Conservation (phyloP, 768 basidiomycete genomes). For the Mrakia frigida region DNA sequence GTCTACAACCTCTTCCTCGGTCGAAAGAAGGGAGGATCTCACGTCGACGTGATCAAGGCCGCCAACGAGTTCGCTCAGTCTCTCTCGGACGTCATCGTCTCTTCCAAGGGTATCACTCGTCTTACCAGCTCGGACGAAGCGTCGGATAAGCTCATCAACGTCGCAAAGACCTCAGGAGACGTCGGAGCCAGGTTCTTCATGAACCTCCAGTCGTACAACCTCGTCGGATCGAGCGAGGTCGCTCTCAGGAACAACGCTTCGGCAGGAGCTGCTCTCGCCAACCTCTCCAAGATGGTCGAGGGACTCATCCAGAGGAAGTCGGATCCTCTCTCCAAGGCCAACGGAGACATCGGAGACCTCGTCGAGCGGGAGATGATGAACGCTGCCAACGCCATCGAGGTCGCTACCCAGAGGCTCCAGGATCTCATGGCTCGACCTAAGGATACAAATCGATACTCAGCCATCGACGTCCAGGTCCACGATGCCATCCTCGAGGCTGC, state of each 20-base stretch:
- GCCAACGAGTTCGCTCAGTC: slow-evolving; percentile 96
- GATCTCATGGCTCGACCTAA: slow-evolving; percentile 85
- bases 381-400: slow-evolving; percentile 88
- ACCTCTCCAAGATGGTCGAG: slow-evolving; percentile 83
- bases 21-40: slow-evolving; percentile 75
- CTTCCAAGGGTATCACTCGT: slow-evolving; percentile 92
- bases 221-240: slow-evolving; percentile 72
- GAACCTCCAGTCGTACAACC: slow-evolving; percentile 90
- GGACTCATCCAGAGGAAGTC: slow-evolving; percentile 75
- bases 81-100: slow-evolving; percentile 82
- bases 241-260: slow-evolving; percentile 86
- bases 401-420: slow-evolving; percentile 82
- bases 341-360: slow-evolving; percentile 90
- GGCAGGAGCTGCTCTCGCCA: slow-evolving; percentile 70
- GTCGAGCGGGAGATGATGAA: slow-evolving; percentile 95
- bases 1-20: slow-evolving; percentile 85
- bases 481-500: slow-evolving; percentile 92
- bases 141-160: slow-evolving; percentile 76
- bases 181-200: slow-evolving; percentile 87
- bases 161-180: slow-evolving; percentile 82
- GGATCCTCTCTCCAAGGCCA: slow-evolving; percentile 66
- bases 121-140: slow-evolving; percentile 86
- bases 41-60: slow-evolving; percentile 96
- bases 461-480: slow-evolving; percentile 92
- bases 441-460: slow-evolving; percentile 78